Percentiles rank a stretch among this genome's conserved stretches.
Conservation (phyloP, 441 rosid species). For the Erysimum cheiri region DNA sequence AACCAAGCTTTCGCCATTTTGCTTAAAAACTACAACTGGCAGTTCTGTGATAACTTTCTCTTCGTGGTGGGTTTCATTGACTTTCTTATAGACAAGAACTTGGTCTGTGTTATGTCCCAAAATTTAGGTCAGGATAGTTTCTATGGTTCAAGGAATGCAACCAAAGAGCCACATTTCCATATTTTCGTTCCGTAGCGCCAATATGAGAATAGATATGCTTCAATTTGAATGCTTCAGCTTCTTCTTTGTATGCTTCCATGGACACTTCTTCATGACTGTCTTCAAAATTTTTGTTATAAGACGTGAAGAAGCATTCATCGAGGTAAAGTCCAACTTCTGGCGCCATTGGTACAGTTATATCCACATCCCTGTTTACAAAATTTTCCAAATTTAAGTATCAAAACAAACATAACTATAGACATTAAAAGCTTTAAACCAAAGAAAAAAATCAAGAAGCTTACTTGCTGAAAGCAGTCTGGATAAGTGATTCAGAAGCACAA, state of each 20-base stretch:
- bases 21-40: neutral
- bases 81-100: slow-evolving; percentile 1
- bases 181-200: slow-evolving; percentile 70
- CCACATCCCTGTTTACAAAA: slow-evolving; percentile 58
- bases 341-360: slow-evolving; percentile 81
- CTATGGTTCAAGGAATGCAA: slow-evolving; percentile 88
- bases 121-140: slow-evolving; percentile 78
- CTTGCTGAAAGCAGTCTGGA: slow-evolving; percentile 76
- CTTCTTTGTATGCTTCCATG: slow-evolving; percentile 67
- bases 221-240: slow-evolving; percentile 80
- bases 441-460: slow-evolving; percentile 35
- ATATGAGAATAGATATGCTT: slow-evolving; percentile 80
- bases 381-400: neutral
- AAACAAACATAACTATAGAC: neutral
- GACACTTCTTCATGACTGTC: slow-evolving; percentile 78
- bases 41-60: neutral
- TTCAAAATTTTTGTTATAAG: slow-evolving; percentile 77
- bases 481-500: slow-evolving; percentile 69
- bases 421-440: neutral
- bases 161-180: slow-evolving; percentile 86
- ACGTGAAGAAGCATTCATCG: slow-evolving; percentile 82
- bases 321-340: slow-evolving; percentile 92
- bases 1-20: slow-evolving; percentile 19
- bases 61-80: neutral
- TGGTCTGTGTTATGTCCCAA: slow-evolving; percentile 9